Conservation (phyloP, 169 alveolate genomes). For the Plasmodium knowlesi region DNA sequence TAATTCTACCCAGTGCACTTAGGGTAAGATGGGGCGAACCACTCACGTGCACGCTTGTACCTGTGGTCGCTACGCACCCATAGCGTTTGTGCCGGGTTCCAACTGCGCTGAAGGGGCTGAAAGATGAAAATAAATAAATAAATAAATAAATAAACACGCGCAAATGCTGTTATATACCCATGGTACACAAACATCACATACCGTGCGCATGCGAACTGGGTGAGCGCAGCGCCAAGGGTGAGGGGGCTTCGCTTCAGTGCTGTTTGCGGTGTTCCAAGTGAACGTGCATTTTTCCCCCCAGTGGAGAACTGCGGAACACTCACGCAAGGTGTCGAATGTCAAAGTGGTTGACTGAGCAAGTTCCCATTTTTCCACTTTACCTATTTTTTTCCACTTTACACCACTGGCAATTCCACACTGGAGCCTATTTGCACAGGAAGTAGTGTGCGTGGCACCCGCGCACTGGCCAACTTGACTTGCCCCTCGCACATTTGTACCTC, state of each 20-base stretch:
- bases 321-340: not conserved
- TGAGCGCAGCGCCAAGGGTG: not conserved
- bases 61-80: not conserved
- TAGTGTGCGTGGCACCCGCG: not conserved
- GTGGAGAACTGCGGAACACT: not conserved
- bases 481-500: not conserved
- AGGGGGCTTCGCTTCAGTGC: not conserved
- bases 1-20: not conserved
- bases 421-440: not conserved
- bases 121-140: not conserved
- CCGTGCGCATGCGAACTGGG: not conserved
- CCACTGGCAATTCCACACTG: not conserved
- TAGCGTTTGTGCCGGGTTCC: not conserved
- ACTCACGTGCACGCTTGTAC: not conserved
- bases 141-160: not conserved
- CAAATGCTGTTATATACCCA: not conserved
- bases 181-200: not conserved
- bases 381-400: not conserved
- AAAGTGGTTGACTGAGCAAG: not conserved
- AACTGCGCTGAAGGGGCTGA: not conserved
- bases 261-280: not conserved
- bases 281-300: not conserved
- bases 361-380: not conserved
- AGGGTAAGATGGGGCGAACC: not conserved
- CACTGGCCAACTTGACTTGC: not conserved